Conservation (phyloP, 1,284 basidiomycete species). For the Cutaneotrichosporon cavernicola region DNA sequence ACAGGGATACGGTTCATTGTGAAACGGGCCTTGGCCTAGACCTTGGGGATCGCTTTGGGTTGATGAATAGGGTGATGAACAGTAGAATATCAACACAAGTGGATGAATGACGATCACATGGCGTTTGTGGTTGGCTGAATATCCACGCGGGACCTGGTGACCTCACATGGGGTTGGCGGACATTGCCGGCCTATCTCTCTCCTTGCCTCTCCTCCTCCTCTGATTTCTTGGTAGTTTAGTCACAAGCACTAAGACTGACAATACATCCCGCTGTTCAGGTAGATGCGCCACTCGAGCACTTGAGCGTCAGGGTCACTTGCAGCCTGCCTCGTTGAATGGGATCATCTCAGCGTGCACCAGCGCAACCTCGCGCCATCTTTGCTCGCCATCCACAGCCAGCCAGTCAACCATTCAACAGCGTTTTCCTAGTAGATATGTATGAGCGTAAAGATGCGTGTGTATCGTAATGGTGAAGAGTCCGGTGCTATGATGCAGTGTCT, state of each 20-base stretch:
- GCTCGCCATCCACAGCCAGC: background rate
- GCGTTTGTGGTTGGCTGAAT: background rate
- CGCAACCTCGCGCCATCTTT: background rate
- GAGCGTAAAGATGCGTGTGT: constrained; percentile 2
- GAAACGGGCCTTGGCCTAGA: background rate
- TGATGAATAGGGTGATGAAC: background rate
- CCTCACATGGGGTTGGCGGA: background rate
- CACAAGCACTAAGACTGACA: background rate
- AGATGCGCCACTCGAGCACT: background rate
- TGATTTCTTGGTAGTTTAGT: background rate
- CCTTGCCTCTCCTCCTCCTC: background rate
- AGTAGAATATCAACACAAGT: background rate
- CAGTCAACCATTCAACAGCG: background rate
- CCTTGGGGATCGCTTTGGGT: background rate
- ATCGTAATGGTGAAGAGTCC: constrained; percentile 4
- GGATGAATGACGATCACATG: background rate
- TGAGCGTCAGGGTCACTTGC: no score
- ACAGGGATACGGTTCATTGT: constrained; percentile 15
- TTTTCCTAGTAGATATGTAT: constrained; percentile 2
- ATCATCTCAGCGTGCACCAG: no score
- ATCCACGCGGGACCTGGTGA: background rate
- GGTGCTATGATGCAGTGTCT: constrained; percentile 6
- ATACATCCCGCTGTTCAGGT: background rate
- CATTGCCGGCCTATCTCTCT: background rate
- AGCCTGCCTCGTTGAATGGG: no score